Percentiles rank a stretch among this genome's conserved stretches.
These are phyloP conservation scores for Tilletia horrida DNA, from an alignment of 1,284 basidiomycete species.

Conservation along the genomic window DNA sequence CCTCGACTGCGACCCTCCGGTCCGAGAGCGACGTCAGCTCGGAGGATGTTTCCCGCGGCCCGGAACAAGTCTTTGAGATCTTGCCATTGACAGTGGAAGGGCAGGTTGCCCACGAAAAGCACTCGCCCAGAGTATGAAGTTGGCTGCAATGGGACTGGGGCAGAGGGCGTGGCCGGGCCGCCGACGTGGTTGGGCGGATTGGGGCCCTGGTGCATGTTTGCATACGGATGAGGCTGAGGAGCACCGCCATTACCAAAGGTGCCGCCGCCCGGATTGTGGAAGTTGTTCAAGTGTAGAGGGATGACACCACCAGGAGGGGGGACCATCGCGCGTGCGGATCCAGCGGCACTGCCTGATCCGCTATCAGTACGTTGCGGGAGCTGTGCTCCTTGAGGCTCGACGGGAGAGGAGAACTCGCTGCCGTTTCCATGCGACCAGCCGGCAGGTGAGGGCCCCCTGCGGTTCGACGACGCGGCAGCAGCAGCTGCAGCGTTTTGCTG, in stretches of 20 bases:
- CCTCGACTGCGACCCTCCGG: constrained; percentile 88
- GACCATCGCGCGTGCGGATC: not conserved
- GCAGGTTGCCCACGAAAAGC: constrained; percentile 52
- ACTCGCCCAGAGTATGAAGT: constrained; percentile 47
- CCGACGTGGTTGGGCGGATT: constrained; percentile 17
- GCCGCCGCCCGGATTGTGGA: constrained; percentile 11
- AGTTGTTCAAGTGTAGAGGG: constrained; percentile 4
- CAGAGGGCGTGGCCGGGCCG: constrained; percentile 12
- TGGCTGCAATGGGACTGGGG: constrained; percentile 8
- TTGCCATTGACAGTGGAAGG: constrained; percentile 55
- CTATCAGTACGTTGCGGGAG: not conserved
- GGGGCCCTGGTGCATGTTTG: not conserved
- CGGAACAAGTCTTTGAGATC: constrained; percentile 53
- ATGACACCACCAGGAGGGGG: not conserved
- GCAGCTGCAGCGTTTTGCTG: constrained; percentile 7
- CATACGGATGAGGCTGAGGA: constrained; percentile 12
- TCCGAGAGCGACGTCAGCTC: constrained; percentile 87
- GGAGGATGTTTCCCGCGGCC: constrained; percentile 68
- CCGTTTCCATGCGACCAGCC: not conserved
- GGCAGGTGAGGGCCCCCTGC: not conserved
- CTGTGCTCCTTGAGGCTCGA: not conserved
- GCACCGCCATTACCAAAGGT: constrained; percentile 1
- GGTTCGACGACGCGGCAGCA: not conserved
- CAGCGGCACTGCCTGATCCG: not conserved
- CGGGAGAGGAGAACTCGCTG: not conserved